Evolutionary conservation across 2,329 filamentous ascomycete species (phyloP).

Genomic region (Talaromyces atroroseus): DNA sequence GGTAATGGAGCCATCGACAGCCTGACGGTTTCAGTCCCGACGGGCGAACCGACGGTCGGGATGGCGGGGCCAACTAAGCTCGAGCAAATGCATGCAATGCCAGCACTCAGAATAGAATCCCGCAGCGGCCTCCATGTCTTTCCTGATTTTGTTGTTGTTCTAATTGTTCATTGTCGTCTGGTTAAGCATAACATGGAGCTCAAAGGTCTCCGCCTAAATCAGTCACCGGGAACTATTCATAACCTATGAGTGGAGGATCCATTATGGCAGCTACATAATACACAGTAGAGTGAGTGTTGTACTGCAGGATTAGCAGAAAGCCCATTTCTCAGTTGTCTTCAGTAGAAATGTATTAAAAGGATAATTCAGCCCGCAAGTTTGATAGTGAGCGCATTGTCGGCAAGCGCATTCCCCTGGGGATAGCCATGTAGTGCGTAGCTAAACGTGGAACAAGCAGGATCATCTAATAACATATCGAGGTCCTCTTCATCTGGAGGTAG

Average conservation of each 20-base stretch:
- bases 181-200: no score
- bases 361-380: not conserved
- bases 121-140: no score
- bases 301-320: no score
- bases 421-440: slow-evolving; percentile 42
- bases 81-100: no score
- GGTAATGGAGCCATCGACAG: not conserved
- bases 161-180: no score
- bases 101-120: no score
- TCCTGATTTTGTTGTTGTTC: no score
- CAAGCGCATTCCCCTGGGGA: slow-evolving; percentile 14
- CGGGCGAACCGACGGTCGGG: not conserved
- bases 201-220: no score
- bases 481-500: slow-evolving; percentile 55
- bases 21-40: slow-evolving; percentile 5
- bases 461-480: slow-evolving; percentile 58
- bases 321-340: not conserved
- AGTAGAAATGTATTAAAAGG: not conserved
- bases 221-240: no score
- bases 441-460: slow-evolving; percentile 52
- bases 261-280: no score
- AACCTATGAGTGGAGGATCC: no score
- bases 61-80: not conserved
- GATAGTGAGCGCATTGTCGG: not conserved
- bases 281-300: no score